These are phyloP conservation scores for Kokia cookei DNA, from an alignment of 441 rosid species.

Conservation along the genomic window DNA sequence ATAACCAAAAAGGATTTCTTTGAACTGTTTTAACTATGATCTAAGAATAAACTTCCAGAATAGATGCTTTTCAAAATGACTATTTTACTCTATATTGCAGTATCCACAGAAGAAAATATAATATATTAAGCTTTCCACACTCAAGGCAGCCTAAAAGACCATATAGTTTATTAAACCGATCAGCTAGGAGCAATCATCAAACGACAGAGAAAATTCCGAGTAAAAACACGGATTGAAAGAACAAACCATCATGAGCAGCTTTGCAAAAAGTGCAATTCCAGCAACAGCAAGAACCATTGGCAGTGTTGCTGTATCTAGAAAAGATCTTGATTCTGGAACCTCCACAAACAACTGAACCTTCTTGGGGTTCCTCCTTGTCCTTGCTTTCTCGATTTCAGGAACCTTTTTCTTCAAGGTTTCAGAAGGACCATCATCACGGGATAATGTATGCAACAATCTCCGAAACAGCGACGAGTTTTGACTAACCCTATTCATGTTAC, in stretches of 20 bases:
- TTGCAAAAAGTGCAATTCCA: slow-evolving; percentile 66
- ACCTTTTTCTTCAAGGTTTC: slow-evolving; percentile 56
- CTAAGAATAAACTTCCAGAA: not conserved
- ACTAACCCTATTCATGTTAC: slow-evolving; percentile 37
- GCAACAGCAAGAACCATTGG: slow-evolving; percentile 73
- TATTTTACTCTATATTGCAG: not conserved
- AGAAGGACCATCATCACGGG: slow-evolving; percentile 46
- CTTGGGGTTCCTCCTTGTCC: slow-evolving; percentile 42
- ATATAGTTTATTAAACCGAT: not conserved
- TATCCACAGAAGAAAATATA: not conserved
- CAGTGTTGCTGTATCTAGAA: slow-evolving; percentile 72
- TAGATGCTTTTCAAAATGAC: not conserved
- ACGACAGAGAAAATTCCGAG: not conserved
- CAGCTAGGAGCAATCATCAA: not conserved
- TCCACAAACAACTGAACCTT: slow-evolving; percentile 67
- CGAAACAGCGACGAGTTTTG: slow-evolving; percentile 19
- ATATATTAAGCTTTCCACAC: not conserved
- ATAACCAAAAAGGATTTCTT: not conserved
- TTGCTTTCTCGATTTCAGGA: slow-evolving; percentile 45
- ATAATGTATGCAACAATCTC: slow-evolving; percentile 38
- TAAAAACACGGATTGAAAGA: not conserved
- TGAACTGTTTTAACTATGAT: not conserved
- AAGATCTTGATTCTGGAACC: slow-evolving; percentile 65
- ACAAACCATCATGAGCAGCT: slow-evolving; percentile 86
- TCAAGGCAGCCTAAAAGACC: not conserved